Base-by-base conservation (phyloP, 352 stramenopile genomes). In the Phytophthora palmivora region DNA sequence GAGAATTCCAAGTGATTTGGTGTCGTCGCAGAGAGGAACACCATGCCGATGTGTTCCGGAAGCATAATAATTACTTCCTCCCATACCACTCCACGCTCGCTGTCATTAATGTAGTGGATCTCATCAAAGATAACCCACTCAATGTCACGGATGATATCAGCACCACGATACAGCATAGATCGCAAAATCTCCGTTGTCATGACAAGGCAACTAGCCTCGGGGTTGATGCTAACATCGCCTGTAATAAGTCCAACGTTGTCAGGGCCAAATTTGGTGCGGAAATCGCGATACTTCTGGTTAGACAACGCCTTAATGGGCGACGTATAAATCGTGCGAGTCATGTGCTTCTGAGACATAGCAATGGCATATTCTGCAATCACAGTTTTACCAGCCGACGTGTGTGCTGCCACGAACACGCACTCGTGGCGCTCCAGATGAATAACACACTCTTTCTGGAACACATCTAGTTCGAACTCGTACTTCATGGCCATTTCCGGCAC, bases 271-370 rank as follows among this genome's bases (percentile, higher is more conserved):
- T 96, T 94, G 24, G 87, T 79, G 32, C 92, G 94, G 66, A 99
- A 99, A 64, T 99, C 97, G 33, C 97, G 87, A 76, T 99, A 99
- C 81, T 99, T 99, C 74, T 99, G 97, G 72, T 99, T 99, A 15
- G 87, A 98, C 32, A 99, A 74, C 33, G 97, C 97, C 70, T 99
- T 99, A 64, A 99, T 99, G 0, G 97, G 97, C 32, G 92, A 98
- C 19, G 97, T 99, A 79, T 99, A 99, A 52, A 99, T 97, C 28
- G 86, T 96, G 37, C 96, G 82, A 21, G 82, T 92, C 76, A 92
- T 92, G 72, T 95, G 82, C 58, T 94, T 92, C 57, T 97, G 80
- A 2, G 91, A 94, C 77, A 98, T 89, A 0, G 95, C 96, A 63
- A 99, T 98, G 14, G 97, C 97, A 72, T 99, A 99, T 65, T 99